Conservation (phyloP, 495 filamentous ascomycete species). For the Neurospora terricola region DNA sequence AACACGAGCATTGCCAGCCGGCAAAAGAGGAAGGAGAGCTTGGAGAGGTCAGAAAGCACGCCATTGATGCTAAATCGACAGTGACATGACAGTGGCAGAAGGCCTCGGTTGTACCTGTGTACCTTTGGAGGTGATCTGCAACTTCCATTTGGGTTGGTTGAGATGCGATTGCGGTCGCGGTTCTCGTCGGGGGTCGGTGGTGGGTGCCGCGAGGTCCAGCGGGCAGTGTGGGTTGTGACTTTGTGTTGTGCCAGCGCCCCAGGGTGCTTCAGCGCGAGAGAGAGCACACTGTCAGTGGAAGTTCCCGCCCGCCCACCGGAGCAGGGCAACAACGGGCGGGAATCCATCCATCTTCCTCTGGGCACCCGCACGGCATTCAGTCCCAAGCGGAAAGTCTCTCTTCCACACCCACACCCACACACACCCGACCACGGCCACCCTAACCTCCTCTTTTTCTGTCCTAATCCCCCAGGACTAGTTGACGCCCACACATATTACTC, state of each 20-base stretch:
- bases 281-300: not conserved
- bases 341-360: not conserved
- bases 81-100: not conserved
- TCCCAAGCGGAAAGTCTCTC: not conserved
- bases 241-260: not conserved
- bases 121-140: not conserved
- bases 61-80: not conserved
- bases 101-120: not conserved
- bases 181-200: not conserved
- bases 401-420: not conserved
- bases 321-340: not conserved
- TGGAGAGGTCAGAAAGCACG: not conserved
- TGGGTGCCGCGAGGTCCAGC: not conserved
- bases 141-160: not conserved
- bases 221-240: not conserved
- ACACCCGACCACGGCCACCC: not conserved
- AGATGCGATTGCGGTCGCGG: not conserved
- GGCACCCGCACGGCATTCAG: not conserved
- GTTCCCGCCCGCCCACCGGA: not conserved
- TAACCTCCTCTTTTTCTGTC: not conserved
- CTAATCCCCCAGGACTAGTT: not conserved
- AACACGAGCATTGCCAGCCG: not conserved
- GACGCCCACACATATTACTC: not conserved
- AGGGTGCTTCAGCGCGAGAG: not conserved
- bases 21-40: not conserved